Percentiles rank a stretch among this genome's conserved stretches.
phyloP scores from a whole-genome alignment of 305 asterid species.

The Ajuga reptans region DNA sequence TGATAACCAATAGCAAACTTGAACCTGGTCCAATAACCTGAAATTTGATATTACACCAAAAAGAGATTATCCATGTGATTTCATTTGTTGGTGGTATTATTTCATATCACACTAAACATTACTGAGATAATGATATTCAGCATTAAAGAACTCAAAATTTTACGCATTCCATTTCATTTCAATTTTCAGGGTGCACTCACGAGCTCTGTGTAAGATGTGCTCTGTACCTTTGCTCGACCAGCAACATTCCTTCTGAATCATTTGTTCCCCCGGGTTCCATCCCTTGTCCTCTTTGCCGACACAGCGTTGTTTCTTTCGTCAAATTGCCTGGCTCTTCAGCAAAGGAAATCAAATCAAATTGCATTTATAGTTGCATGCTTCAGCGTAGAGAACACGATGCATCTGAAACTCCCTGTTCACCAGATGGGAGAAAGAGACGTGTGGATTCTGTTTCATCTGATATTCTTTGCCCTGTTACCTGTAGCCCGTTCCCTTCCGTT shows the following conservation, averaged over 20 bases:
- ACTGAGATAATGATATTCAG: neutral
- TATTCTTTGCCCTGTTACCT: conserved; percentile 60
- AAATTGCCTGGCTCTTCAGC: conserved; percentile 50
- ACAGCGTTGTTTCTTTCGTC: conserved; percentile 18
- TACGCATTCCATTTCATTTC: neutral
- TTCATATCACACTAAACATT: neutral
- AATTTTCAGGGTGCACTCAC: conserved; percentile 54
- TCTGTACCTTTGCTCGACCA: conserved; percentile 68
- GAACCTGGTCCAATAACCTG: no score
- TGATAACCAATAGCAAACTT: no score
- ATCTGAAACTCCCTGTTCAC: conserved; percentile 41
- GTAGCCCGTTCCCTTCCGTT: conserved; percentile 78
- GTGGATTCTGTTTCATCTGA: conserved; percentile 60
- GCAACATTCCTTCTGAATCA: conserved; percentile 39
- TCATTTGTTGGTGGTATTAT: no score
- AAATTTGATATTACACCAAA: neutral
- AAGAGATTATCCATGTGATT: no score
- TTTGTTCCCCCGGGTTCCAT: conserved; percentile 53
- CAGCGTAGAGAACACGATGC: conserved; percentile 48
- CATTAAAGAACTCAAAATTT: neutral
- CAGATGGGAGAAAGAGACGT: conserved; percentile 50
- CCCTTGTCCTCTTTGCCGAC: conserved; percentile 78
- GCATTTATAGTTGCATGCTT: conserved; percentile 37
- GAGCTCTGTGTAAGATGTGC: conserved; percentile 65
- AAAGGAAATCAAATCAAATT: conserved; percentile 37